These are phyloP conservation scores for Amauroascus verrucosus DNA, from an alignment of 2,329 filamentous ascomycete species.

Conservation along the genomic window DNA sequence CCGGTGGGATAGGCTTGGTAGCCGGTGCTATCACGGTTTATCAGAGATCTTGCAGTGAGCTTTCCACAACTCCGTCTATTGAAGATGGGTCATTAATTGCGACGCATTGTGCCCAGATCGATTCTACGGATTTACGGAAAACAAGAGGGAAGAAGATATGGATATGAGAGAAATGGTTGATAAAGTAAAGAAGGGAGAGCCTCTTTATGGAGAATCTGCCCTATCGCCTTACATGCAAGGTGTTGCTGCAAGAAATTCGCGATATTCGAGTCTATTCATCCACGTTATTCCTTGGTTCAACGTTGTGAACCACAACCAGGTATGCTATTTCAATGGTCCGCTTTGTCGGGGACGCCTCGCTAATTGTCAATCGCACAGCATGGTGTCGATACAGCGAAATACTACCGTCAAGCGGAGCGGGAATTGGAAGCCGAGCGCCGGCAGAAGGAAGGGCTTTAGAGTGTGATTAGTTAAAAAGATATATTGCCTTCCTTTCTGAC, in stretches of 20 bases:
- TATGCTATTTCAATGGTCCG: slow-evolving; percentile 23
- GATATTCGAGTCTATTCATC: slow-evolving; percentile 76
- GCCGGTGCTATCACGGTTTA: slow-evolving; percentile 82
- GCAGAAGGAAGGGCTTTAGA: slow-evolving; percentile 21
- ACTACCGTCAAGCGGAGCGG: slow-evolving; percentile 88
- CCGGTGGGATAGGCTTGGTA: slow-evolving; percentile 58
- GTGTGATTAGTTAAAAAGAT: slow-evolving; percentile 15
- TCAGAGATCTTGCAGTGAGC: slow-evolving; percentile 71
- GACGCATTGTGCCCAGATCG: slow-evolving; percentile 50
- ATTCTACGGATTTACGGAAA: slow-evolving; percentile 93
- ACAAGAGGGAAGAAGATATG: slow-evolving; percentile 81
- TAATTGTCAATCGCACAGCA: slow-evolving; percentile 46
- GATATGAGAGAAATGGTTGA: slow-evolving; percentile 98
- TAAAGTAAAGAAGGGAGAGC: slow-evolving; percentile 84
- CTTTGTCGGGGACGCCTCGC: neutral
- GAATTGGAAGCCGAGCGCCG: slow-evolving; percentile 72
- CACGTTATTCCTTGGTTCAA: slow-evolving; percentile 94
- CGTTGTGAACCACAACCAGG: slow-evolving; percentile 84
- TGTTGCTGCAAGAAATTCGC: slow-evolving; percentile 80
- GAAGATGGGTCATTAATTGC: slow-evolving; percentile 13
- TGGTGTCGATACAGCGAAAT: slow-evolving; percentile 95
- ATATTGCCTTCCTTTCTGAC: slow-evolving; percentile 16
- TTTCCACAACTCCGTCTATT: neutral
- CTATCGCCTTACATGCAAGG: slow-evolving; percentile 87
- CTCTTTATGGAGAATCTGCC: slow-evolving; percentile 72